Conservation (phyloP, 129 eudicot genomes). For the Escallonia rubra region DNA sequence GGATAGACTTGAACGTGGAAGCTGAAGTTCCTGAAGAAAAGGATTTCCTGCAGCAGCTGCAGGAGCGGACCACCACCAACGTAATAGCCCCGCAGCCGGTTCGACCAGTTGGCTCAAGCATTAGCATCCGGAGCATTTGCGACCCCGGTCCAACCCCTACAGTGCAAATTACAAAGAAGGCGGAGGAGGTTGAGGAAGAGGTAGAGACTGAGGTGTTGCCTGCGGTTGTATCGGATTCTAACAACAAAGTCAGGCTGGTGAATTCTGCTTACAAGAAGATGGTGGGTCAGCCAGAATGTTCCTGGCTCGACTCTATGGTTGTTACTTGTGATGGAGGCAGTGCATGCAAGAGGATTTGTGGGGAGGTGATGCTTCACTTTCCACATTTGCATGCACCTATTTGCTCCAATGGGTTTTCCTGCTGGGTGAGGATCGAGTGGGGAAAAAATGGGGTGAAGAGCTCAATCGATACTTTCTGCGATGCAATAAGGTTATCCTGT, state of each 20-base stretch:
- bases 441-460: slow-evolving; percentile 41
- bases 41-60: slow-evolving; percentile 45
- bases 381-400: slow-evolving; percentile 2
- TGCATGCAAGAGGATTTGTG: slow-evolving; percentile 76
- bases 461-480: slow-evolving; percentile 43
- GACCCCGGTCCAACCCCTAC: slow-evolving; percentile 1
- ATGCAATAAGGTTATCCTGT: slow-evolving; percentile 48
- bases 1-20: slow-evolving; percentile 46
- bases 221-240: slow-evolving; percentile 64
- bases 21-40: slow-evolving; percentile 48
- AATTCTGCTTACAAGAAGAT: slow-evolving; percentile 72
- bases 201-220: slow-evolving; percentile 55
- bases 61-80: slow-evolving; percentile 22
- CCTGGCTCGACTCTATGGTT: slow-evolving; percentile 54
- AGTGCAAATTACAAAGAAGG: slow-evolving; percentile 2
- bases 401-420: slow-evolving; percentile 41
- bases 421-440: slow-evolving; percentile 75
- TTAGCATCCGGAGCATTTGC: slow-evolving; percentile 28
- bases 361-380: slow-evolving; percentile 58
- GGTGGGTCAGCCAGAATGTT: slow-evolving; percentile 88
- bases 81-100: slow-evolving; percentile 59
- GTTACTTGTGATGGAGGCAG: slow-evolving; percentile 15
- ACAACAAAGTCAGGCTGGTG: slow-evolving; percentile 59
- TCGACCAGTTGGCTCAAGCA: slow-evolving; percentile 51
- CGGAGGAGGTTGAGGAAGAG: slow-evolving; percentile 53